Evolutionary conservation across 768 basidiomycete species (phyloP), one percentile per base, ranked within the genome.

Genomic region (Boletus subcaerulescens): DNA sequence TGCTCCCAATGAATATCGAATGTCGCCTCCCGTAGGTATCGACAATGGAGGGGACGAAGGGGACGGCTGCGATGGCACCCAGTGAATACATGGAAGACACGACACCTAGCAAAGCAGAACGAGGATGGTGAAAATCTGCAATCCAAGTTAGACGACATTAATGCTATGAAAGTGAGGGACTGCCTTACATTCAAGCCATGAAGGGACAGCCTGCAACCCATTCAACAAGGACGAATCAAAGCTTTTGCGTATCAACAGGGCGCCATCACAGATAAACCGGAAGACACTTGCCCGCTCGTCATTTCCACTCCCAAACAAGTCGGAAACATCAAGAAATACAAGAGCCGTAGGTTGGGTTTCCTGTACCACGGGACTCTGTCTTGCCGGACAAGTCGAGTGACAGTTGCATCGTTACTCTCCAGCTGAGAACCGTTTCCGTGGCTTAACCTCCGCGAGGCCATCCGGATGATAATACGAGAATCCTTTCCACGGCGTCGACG

Each of bases 341-440:
- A 60, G 14, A 72, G 32, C 20, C 83, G 71, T 54, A 86, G 68
- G 55, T 85, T 85, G 6, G 73, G 82, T 58, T 85, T 86, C 54
- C 63, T 64, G 63, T 84, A 85, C 85, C 85, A 86, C 42, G 82
- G 81, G 2, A 73, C 72, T 44, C 68, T 74, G 63, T 86, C 84
- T 52, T 76, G 72, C 20, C 48, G 24, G 11, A 48, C 55, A 5
- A 64, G 57, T 35, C 40, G 52, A 26, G 59, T 58, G 42, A 64
- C 62, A 33, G 50, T 22, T 4, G 29, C 18, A 9, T 65, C 46
- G 20, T 52, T 42, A 5, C 14, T 53, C 10, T 53, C 57, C 33
- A 14, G 13, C 33, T 35, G 33, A 35, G 33, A 12, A 35, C 5
- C 33, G 12, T 5, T 35, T 14, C 13, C 33, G 6, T 14, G 33